Conservation (phyloP, 257 asterid species). For the Nicotiana knightiana region DNA sequence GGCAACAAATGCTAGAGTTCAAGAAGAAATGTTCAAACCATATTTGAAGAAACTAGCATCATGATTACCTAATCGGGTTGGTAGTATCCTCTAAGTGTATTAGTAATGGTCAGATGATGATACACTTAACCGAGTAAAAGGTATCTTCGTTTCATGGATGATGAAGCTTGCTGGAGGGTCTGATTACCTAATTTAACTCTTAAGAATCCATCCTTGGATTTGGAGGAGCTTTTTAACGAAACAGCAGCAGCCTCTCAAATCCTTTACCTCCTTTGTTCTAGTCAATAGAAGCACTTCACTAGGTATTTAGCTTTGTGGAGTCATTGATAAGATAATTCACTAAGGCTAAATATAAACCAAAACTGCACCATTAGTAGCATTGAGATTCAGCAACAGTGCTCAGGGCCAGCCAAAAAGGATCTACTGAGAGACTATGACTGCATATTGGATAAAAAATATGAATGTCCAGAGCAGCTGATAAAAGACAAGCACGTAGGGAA, state of each 20-base stretch:
- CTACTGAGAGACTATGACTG: conserved; percentile 5
- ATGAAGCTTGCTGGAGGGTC: not conserved
- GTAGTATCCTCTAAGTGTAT: not conserved
- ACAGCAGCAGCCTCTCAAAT: not conserved
- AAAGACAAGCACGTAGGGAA: not conserved
- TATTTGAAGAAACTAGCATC: not conserved
- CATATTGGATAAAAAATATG: not conserved
- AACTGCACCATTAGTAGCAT: not conserved
- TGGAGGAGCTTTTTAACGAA: not conserved
- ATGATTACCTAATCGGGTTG: not conserved
- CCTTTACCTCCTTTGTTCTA: no score
- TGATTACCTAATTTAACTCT: not conserved
- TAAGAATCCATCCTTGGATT: not conserved
- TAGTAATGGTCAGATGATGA: not conserved
- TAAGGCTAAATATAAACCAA: not conserved
- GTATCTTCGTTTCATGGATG: not conserved
- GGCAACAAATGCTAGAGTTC: conserved; percentile 2
- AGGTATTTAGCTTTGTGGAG: not conserved
- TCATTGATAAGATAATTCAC: not conserved
- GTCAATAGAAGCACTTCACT: not conserved
- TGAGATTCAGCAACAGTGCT: not conserved
- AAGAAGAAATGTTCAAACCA: not conserved
- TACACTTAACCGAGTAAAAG: not conserved
- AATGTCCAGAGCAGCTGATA: not conserved
- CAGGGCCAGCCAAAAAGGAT: not conserved